phyloP scores from a whole-genome alignment of 2,329 filamentous ascomycete species.

The Nemania abortiva region DNA sequence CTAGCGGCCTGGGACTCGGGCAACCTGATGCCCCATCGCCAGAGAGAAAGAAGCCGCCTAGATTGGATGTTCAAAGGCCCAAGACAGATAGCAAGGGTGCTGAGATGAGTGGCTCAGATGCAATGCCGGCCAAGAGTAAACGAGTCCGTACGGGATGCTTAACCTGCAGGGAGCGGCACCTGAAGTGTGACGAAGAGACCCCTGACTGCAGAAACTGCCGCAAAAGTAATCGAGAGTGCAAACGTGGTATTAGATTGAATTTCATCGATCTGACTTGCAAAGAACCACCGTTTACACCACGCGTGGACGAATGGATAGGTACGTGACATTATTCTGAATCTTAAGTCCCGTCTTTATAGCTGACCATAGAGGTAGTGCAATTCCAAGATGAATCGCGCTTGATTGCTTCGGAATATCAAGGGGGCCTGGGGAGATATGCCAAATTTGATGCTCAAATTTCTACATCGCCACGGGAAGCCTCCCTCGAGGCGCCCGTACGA shows the following conservation, averaged over 20 bases:
- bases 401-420: constrained; percentile 90
- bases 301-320: constrained; percentile 74
- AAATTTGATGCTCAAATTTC: constrained; percentile 59
- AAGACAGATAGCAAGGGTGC: constrained; percentile 40
- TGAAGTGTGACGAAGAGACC: constrained; percentile 86
- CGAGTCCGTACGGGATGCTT: constrained; percentile 90
- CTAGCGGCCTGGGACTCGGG: constrained; percentile 45
- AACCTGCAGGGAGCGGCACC: constrained; percentile 88
- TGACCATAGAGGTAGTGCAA: constrained; percentile 62
- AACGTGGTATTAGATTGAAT: constrained; percentile 87
- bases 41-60: constrained; percentile 47
- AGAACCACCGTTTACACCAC: constrained; percentile 71
- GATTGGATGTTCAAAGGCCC: constrained; percentile 29
- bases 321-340: constrained; percentile 42
- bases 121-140: constrained; percentile 73
- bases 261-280: constrained; percentile 88
- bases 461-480: constrained; percentile 48
- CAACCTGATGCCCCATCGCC: constrained; percentile 45
- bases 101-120: constrained; percentile 45
- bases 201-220: constrained; percentile 80
- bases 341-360: constrained; percentile 1
- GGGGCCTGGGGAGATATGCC: constrained; percentile 80
- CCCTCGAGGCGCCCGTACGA: constrained; percentile 46
- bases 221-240: constrained; percentile 88
- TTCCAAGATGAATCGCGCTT: constrained; percentile 91